Evolutionary conservation across 1,139 yeast genomes (phyloP), one percentile per base, ranked within the genome.

Genomic region (Pichia sp.): DNA sequence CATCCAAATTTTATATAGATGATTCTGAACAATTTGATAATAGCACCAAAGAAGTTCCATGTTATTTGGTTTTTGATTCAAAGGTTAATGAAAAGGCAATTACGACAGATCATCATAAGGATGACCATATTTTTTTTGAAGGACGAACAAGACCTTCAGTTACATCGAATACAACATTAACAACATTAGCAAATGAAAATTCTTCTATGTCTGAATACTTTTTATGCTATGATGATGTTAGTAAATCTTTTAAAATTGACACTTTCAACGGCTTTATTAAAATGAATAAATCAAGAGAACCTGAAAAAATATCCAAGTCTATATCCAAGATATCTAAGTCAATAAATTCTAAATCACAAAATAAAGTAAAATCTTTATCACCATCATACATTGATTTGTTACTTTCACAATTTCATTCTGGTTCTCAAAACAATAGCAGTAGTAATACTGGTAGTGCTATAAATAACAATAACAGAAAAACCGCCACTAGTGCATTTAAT

Each of bases 211-310:
- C 57, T 11, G 67, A 64, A 23, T 59, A 50, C 32, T 47, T 58
- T 2, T 44, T 64, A 25, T 39, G 58, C 7, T 64, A 52, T 46
- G 64, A 64, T 47, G 54, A 54, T 25, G 54, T 57, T 12, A 44
- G 53, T 3, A 57, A 56, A 20, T 42, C 47, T 16, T 63, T 64
- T 51, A 52, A 54, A 40, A 45, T 62, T 44, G 60, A 60, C 29
- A 46, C 45, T 34, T 57, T 60, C 46, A 52, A 51, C 35, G 63
- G 63, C 1, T 49, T 54, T 13, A 52, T 63, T 24, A 56, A 59
- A 37, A 54, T 64, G 61, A 57, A 48, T 45, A 63, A 62, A 53
- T 59, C 66, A 2, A 50, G 67, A 36, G 61, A 61, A 30, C 61
- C 62, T 9, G 50, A 53, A 7, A 53, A 50, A 36, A 38, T 62